Conservation (phyloP, 129 eudicot species). For the Helichrysum umbraculigerum region DNA sequence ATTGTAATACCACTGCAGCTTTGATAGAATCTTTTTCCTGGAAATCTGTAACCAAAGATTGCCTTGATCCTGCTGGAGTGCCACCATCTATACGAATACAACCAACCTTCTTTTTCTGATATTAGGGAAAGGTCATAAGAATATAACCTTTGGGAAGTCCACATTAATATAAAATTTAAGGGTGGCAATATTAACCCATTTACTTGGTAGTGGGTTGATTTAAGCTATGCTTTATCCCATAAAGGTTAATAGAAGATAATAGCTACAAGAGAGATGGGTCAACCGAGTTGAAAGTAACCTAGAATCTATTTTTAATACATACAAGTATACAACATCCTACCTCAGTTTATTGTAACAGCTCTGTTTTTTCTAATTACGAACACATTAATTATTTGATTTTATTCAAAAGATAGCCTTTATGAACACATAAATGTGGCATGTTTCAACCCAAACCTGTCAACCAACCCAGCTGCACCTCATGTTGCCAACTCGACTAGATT, state of each 20-base stretch:
- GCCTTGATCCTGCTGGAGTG: slow-evolving; percentile 86
- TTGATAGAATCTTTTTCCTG: slow-evolving; percentile 80
- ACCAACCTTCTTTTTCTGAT: slow-evolving; percentile 83
- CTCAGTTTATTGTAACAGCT: background rate
- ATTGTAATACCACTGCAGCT: slow-evolving; percentile 82
- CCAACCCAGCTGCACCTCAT: background rate
- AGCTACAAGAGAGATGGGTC: no score
- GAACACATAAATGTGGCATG: background rate
- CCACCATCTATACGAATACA: slow-evolving; percentile 96
- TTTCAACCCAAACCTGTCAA: no score
- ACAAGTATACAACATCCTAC: background rate
- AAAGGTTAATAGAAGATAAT: background rate
- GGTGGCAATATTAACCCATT: background rate
- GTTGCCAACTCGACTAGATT: background rate
- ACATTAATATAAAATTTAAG: background rate
- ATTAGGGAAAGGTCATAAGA: slow-evolving; percentile 23
- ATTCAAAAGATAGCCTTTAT: background rate
- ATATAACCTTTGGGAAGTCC: background rate
- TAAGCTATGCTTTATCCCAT: background rate
- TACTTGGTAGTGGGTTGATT: background rate
- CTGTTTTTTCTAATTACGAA: background rate
- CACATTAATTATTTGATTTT: background rate
- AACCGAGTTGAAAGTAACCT: no score
- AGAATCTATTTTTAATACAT: no score
- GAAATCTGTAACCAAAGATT: slow-evolving; percentile 77